Base-by-base conservation (phyloP, 805 yeast genomes). In the Saccharomycopsis sp. region DNA sequence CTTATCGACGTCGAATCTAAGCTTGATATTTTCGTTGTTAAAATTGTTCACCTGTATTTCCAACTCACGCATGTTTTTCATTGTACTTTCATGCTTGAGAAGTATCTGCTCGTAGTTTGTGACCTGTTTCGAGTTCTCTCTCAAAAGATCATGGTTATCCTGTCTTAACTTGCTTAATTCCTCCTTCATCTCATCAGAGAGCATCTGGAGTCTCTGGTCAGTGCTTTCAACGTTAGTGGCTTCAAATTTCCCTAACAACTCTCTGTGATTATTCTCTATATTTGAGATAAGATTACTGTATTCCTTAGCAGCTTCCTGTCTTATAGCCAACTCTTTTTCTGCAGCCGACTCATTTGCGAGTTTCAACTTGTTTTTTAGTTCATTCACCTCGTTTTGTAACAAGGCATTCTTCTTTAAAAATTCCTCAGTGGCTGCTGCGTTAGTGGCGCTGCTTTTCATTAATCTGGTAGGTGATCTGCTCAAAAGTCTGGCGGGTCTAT, bases 181-280 rank as follows among this genome's bases (percentile, higher is more conserved):
- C 20, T 41, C 55, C 23, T 52, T 47, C 58, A 55, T 47, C 9
- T 62, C 59, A n/a, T 42, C 41, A 20, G 44, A 53, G 14, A 57
- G 35, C 38, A 60, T 41, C 47, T 55, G 57, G 9, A 68, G 60
- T 58, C 73, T 75, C 29, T 66, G 61, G 63, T 80, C 81, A 1
- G 86, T 86, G 54, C 70, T 74, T 47, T 72, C 75, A 63, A 77
- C 84, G 23, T 74, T 77, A 2, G 82, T 71, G 64, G 75, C 77
- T 57, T 73, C 70, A 66, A 78, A 72, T 12, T 69, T 68, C 23
- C 70, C 70, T 62, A 83, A 68, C 50, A 79, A 79, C 60, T 73
- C 78, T 9, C 25, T 22, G 52, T 61, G 52, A n/a, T 54, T 53
- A 1, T 49, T 24, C 52, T 61, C 63, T 25, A 61, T 61, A n/a